phyloP scores from a whole-genome alignment of 768 basidiomycete genomes.

The Mycena metata region DNA sequence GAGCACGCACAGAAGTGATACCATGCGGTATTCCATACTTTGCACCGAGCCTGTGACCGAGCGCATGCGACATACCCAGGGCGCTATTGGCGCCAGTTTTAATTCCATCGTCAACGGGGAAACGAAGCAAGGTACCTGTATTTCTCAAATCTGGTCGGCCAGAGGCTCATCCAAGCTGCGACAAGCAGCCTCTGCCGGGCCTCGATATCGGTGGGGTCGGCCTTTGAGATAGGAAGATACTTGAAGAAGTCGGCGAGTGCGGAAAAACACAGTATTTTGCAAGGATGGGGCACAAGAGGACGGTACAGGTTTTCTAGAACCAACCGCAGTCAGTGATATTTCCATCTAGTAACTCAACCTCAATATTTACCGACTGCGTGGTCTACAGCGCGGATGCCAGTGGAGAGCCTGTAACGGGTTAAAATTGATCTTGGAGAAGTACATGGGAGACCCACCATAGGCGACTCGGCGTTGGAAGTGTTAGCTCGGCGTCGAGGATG shows the following conservation, averaged over 20 bases:
- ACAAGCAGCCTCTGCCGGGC: constrained; percentile 77
- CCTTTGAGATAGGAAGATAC: constrained; percentile 76
- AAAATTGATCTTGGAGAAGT: constrained; percentile 24
- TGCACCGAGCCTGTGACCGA: constrained; percentile 82
- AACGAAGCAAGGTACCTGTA: constrained; percentile 57
- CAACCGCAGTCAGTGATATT: too few relatives aligned
- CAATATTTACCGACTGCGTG: constrained; percentile 75
- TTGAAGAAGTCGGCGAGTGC: constrained; percentile 81
- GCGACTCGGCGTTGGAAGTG: constrained; percentile 78
- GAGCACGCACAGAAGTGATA: constrained; percentile 77
- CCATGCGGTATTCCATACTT: constrained; percentile 84
- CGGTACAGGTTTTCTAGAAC: constrained; percentile 55
- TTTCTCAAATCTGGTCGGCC: constrained; percentile 71
- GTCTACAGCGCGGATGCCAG: constrained; percentile 83
- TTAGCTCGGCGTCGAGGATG: constrained; percentile 83
- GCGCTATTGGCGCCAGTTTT: constrained; percentile 53
- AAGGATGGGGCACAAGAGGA: constrained; percentile 64
- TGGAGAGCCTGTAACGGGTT: constrained; percentile 70
- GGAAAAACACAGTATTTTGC: constrained; percentile 74
- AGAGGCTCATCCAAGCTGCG: constrained; percentile 86
- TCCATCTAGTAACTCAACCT: not conserved
- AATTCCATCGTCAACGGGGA: not conserved
- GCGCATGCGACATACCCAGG: constrained; percentile 80
- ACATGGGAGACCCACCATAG: constrained; percentile 67
- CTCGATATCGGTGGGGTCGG: constrained; percentile 67